phyloP scores from a whole-genome alignment of 140 eudicot genomes.

The Senecio squalidus region DNA sequence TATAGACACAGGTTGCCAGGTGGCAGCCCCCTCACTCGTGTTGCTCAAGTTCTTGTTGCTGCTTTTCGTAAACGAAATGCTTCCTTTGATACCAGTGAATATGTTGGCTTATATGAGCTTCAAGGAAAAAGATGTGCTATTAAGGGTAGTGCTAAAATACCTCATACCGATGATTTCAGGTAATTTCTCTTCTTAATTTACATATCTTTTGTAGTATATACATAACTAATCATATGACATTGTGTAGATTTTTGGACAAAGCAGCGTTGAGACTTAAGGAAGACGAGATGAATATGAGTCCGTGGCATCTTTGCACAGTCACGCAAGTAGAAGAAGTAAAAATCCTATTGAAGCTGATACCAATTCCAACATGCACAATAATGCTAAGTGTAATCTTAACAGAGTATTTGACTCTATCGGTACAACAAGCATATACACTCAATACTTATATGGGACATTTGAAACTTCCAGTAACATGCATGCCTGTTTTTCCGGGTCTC shows the following conservation, averaged over 20 bases:
- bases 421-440: constrained; percentile 85
- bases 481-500: constrained; percentile 95
- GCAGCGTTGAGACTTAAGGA: constrained; percentile 75
- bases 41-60: constrained; percentile 81
- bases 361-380: constrained; percentile 77
- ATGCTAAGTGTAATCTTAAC: constrained; percentile 73
- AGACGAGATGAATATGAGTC: constrained; percentile 47
- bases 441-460: constrained; percentile 72
- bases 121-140: constrained; percentile 83
- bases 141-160: constrained; percentile 71
- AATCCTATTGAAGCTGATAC: constrained; percentile 63
- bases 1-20: constrained; percentile 86
- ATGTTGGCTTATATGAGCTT: constrained; percentile 74
- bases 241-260: constrained; percentile 93
- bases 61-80: constrained; percentile 75
- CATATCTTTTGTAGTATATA: no score
- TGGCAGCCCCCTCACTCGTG: constrained; percentile 94
- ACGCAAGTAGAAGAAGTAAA: constrained; percentile 96
- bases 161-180: constrained; percentile 85
- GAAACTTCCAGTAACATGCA: constrained; percentile 92
- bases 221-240: no score
- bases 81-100: constrained; percentile 57
- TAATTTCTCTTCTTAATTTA: no score
- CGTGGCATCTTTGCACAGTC: constrained; percentile 87
- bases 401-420: constrained; percentile 78